A percentile compares a stretch with the other conserved stretches of the same genome.
Evolutionary conservation across 2,329 filamentous ascomycete genomes (phyloP).

Genomic region (Sporothrix curviconia): DNA sequence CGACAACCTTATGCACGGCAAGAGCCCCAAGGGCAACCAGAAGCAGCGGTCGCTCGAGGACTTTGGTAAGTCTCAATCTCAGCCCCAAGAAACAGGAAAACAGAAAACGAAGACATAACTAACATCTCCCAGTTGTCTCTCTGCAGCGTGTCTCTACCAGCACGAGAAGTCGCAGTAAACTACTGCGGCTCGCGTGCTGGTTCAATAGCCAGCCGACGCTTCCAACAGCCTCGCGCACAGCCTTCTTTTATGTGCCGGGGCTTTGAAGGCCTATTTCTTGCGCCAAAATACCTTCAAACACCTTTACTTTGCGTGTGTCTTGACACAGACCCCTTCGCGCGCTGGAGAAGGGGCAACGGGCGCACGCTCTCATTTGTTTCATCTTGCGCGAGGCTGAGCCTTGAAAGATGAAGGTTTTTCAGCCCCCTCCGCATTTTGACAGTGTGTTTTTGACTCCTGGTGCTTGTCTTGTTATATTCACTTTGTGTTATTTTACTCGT

Average conservation of each 20-base stretch:
- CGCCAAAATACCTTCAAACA: slow-evolving; percentile 23
- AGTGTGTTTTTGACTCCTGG: too few species aligned
- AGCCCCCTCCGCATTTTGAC: too few species aligned
- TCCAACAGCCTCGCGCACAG: background rate
- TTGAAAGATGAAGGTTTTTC: too few species aligned
- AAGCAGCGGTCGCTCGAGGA: slow-evolving; percentile 84
- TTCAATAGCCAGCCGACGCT: background rate
- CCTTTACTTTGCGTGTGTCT: slow-evolving; percentile 13
- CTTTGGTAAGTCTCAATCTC: slow-evolving; percentile 62
- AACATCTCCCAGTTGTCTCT: slow-evolving; percentile 64
- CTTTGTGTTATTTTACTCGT: too few species aligned
- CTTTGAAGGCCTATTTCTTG: too few species aligned
- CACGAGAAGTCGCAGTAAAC: slow-evolving; percentile 77
- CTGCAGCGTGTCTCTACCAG: slow-evolving; percentile 86
- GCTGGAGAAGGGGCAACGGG: too few species aligned
- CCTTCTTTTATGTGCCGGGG: slow-evolving; percentile 17
- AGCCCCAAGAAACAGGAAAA: too few species aligned
- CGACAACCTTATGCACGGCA: slow-evolving; percentile 90
- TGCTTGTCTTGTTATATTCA: too few species aligned
- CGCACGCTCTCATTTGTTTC: too few species aligned
- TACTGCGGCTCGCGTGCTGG: background rate
- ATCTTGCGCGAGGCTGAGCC: slow-evolving; percentile 5
- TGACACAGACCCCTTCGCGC: slow-evolving; percentile 12
- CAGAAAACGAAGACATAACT: too few species aligned
- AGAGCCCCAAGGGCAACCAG: slow-evolving; percentile 71